A percentile compares a stretch with the other conserved stretches of the same genome.
These are phyloP conservation scores for Colletotrichum lini DNA, from an alignment of 2,329 filamentous ascomycete species.

Conservation along the genomic window DNA sequence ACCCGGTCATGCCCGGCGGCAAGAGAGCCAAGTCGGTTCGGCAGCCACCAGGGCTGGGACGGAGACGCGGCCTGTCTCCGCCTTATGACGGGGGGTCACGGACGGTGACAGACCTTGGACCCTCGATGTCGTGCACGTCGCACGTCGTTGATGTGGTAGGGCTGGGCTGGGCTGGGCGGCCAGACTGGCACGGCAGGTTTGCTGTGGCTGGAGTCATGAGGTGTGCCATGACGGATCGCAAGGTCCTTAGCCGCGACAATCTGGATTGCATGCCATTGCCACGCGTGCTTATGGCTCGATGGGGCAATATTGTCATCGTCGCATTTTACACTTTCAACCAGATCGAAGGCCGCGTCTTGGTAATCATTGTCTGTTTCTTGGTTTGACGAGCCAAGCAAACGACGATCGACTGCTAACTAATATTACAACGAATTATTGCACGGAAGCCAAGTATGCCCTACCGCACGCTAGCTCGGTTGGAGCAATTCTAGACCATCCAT, in stretches of 20 bases:
- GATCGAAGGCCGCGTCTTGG: not conserved
- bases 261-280: conserved; percentile 3
- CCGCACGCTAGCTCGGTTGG: conserved; percentile 4
- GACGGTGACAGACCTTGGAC: conserved; percentile 20
- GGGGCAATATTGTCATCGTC: conserved; percentile 12
- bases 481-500: conserved; percentile 7
- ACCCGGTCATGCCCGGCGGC: conserved; percentile 31
- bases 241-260: conserved; percentile 4
- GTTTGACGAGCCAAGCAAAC: conserved; percentile 7
- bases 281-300: conserved; percentile 13
- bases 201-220: conserved; percentile 34
- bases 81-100: conserved; percentile 30
- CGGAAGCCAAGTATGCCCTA: conserved; percentile 11
- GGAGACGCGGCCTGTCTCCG: conserved; percentile 40
- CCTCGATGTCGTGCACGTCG: conserved; percentile 19
- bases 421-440: conserved; percentile 25
- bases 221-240: conserved; percentile 24
- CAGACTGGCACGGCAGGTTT: conserved; percentile 3
- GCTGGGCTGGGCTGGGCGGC: conserved; percentile 31
- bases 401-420: conserved; percentile 16
- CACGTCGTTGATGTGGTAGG: conserved; percentile 19
- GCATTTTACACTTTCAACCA: not conserved
- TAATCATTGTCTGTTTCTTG: conserved; percentile 22
- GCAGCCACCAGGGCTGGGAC: conserved; percentile 34
- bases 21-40: conserved; percentile 38